phyloP scores from a whole-genome alignment of 306 rosid species.

The Gastrolobium bilobum region DNA sequence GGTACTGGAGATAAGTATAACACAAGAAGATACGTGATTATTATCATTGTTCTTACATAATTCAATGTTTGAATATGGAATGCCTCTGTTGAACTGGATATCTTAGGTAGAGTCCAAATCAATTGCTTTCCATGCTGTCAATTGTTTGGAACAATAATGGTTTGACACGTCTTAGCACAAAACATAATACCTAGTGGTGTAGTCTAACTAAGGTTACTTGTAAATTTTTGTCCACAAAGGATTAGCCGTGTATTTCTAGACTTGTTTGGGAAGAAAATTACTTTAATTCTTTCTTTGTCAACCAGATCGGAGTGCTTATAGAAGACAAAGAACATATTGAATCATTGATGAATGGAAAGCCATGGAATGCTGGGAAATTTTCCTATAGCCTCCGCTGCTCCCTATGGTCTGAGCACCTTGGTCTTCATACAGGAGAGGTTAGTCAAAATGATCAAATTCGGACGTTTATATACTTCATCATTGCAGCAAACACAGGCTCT shows the following conservation, averaged over 20 bases:
- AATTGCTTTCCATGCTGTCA: background rate
- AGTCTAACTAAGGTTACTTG: background rate
- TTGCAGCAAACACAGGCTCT: background rate
- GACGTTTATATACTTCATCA: background rate
- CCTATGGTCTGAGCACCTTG: constrained; percentile 97
- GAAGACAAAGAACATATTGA: constrained; percentile 85
- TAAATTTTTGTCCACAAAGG: background rate
- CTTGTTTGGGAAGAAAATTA: constrained; percentile 22
- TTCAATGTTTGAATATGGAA: background rate
- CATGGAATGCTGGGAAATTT: constrained; percentile 93
- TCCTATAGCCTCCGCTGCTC: constrained; percentile 89
- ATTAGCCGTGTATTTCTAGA: constrained; percentile 33
- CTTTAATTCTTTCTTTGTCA: constrained; percentile 1
- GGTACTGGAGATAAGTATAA: background rate
- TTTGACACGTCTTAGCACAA: constrained; percentile 14
- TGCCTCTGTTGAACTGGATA: constrained; percentile 16
- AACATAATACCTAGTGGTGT: background rate
- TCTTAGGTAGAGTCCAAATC: background rate
- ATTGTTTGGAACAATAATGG: background rate
- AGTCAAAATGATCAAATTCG: constrained; percentile 42
- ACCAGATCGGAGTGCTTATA: constrained; percentile 83
- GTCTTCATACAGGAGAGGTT: constrained; percentile 80
- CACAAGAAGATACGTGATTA: background rate
- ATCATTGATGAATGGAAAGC: constrained; percentile 88
- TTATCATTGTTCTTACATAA: background rate